A percentile compares a stretch with the other conserved stretches of the same genome.
Conservation (phyloP, 768 basidiomycete species). For the Tylopilus vinaceipallidus region DNA sequence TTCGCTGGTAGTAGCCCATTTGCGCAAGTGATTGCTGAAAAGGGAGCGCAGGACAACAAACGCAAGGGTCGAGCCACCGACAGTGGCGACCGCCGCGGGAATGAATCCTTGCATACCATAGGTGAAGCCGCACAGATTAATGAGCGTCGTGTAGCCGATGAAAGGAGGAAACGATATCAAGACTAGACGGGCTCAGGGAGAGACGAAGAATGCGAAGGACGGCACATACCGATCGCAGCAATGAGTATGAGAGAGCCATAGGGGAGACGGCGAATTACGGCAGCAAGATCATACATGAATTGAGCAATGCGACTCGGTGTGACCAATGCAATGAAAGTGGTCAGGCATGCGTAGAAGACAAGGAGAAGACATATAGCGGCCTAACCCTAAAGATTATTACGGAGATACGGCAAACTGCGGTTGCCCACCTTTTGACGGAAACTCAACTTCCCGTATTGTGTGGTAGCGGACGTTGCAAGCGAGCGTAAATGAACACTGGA, state of each 20-base stretch:
- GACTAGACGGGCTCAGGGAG: conserved; percentile 19
- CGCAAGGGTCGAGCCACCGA: conserved; percentile 60
- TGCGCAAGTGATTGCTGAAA: conserved; percentile 53
- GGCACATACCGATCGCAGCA: conserved; percentile 51
- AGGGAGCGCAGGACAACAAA: conserved; percentile 61
- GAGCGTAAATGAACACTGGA: conserved; percentile 27
- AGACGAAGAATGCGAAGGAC: conserved; percentile 54
- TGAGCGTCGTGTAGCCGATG: conserved; percentile 29
- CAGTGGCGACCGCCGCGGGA: conserved; percentile 58
- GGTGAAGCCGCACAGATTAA: conserved; percentile 76
- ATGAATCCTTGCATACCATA: conserved; percentile 78
- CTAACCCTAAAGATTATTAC: conserved; percentile 26
- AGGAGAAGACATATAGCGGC: conserved; percentile 55
- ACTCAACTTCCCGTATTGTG: conserved; percentile 50
- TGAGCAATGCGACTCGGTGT: conserved; percentile 69
- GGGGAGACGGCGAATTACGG: conserved; percentile 52
- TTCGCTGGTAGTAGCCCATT: conserved; percentile 60
- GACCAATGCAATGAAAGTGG: conserved; percentile 45
- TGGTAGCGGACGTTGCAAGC: conserved; percentile 23
- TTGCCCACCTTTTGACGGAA: conserved; percentile 51
- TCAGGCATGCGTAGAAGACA: conserved; percentile 52
- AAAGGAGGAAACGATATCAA: conserved; percentile 33
- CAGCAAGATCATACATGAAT: conserved; percentile 65
- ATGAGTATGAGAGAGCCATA: conserved; percentile 64
- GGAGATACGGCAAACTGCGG: neutral